Evolutionary conservation across 2,329 filamentous ascomycete genomes (phyloP).

Genomic region (Nemania sp.): DNA sequence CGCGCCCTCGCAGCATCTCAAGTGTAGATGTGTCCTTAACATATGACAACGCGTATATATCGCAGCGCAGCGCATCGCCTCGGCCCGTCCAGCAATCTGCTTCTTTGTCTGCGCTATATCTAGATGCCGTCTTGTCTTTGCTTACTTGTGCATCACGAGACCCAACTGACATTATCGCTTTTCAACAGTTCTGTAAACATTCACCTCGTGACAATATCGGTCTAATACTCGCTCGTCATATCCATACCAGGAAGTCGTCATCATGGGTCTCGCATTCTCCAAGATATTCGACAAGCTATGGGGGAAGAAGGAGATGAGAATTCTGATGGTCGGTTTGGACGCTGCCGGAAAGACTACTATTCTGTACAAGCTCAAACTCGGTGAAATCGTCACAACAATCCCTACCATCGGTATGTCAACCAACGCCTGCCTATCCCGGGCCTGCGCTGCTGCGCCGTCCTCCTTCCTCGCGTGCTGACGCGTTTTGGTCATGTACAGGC

Average conservation of each 20-base stretch:
- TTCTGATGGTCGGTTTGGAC: constrained; percentile 99
- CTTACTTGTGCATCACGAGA: constrained; percentile 23
- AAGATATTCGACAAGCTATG: constrained; percentile 95
- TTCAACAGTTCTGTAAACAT: constrained; percentile 27
- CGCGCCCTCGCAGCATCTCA: constrained; percentile 27
- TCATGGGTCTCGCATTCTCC: constrained; percentile 97
- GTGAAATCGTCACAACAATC: constrained; percentile 98
- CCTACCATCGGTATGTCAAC: constrained; percentile 83
- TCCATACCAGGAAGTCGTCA: constrained; percentile 58
- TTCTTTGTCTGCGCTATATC: constrained; percentile 1
- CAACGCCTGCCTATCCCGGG: constrained; percentile 1
- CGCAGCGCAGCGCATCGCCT: constrained; percentile 3
- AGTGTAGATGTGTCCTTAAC: constrained; percentile 39
- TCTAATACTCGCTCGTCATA: constrained; percentile 43
- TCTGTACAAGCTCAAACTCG: constrained; percentile 99
- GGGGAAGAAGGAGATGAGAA: constrained; percentile 99
- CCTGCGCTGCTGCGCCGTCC: not conserved
- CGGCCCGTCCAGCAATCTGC: not conserved
- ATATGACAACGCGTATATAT: constrained; percentile 16
- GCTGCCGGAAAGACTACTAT: constrained; percentile 99
- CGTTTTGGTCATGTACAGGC: constrained; percentile 54
- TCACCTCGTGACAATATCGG: constrained; percentile 26
- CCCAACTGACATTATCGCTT: constrained; percentile 23
- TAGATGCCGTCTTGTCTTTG: constrained; percentile 1
- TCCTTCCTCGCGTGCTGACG: constrained; percentile 28